phyloP scores from a whole-genome alignment of 2,329 filamentous ascomycete species.

The Hymenoscyphus infarciens region DNA sequence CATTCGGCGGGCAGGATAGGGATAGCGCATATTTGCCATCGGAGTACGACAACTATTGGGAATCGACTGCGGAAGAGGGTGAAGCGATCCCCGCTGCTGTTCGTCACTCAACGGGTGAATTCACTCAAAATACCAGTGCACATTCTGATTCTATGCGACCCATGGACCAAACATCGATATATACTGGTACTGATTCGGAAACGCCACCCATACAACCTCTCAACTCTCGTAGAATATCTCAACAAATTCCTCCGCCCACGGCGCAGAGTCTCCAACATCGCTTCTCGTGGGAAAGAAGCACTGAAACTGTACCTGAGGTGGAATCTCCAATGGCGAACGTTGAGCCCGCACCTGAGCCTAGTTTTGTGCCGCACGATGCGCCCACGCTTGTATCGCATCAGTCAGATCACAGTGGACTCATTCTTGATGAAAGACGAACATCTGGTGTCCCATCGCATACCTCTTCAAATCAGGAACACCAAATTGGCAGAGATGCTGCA shows the following conservation, averaged over 20 bases:
- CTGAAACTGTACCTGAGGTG: conserved; percentile 19
- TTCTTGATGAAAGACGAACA: conserved; percentile 8
- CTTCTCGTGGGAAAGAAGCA: conserved; percentile 33
- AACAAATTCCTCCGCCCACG: conserved; percentile 13
- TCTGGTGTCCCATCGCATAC: background rate
- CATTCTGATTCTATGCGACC: background rate
- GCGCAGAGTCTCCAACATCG: conserved; percentile 22
- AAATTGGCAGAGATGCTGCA: conserved; percentile 20
- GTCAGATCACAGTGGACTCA: conserved; percentile 5
- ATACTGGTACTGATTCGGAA: conserved; percentile 27
- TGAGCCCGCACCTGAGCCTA: background rate
- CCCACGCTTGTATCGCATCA: background rate
- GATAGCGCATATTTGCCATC: conserved; percentile 62
- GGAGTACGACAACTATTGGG: conserved; percentile 68
- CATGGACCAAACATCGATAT: background rate
- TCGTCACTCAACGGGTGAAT: background rate
- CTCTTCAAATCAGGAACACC: conserved; percentile 9
- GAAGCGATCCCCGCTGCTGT: conserved; percentile 10
- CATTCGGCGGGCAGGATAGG: conserved; percentile 31
- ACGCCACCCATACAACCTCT: conserved; percentile 24
- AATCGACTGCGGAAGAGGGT: conserved; percentile 42
- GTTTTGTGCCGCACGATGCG: background rate
- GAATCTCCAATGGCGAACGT: background rate
- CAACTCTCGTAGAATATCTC: conserved; percentile 23
- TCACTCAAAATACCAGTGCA: background rate